Conservation (phyloP, 192 early-diverging fungal genomes). For the Linnemannia exigua region DNA sequence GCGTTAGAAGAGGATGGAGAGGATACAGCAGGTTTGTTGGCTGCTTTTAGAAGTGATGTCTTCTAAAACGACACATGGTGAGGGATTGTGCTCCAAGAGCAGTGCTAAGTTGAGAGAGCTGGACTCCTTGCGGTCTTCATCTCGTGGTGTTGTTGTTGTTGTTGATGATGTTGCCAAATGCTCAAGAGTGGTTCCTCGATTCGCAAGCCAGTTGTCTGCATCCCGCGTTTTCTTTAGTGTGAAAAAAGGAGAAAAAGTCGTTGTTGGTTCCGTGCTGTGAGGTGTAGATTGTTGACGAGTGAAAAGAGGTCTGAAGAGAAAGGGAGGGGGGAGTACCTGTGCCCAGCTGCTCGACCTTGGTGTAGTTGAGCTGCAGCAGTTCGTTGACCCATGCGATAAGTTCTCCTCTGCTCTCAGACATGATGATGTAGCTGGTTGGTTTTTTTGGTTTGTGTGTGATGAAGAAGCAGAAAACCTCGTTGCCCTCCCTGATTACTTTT, state of each 20-base stretch:
- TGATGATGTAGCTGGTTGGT: constrained; percentile 48
- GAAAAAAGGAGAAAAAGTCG: not conserved
- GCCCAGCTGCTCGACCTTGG: constrained; percentile 95
- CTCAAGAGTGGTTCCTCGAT: not conserved
- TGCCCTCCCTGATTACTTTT: not conserved
- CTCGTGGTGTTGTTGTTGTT: not conserved
- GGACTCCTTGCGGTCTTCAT: not conserved
- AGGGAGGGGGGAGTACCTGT: constrained; percentile 71
- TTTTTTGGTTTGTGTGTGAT: constrained; percentile 3
- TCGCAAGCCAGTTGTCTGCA: not conserved
- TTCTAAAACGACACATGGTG: not conserved
- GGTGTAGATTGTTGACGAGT: not conserved
- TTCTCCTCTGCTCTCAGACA: constrained; percentile 93
- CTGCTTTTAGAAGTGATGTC: not conserved
- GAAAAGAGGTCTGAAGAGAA: not conserved
- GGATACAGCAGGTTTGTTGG: not conserved
- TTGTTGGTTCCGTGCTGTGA: not conserved
- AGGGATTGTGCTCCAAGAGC: not conserved
- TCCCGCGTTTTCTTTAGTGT: not conserved
- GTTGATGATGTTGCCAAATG: not conserved
- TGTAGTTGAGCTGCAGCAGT: constrained; percentile 90
- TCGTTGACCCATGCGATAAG: constrained; percentile 97
- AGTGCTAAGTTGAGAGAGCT: not conserved
- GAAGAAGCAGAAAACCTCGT: not conserved
- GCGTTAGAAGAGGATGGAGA: not conserved